These are phyloP conservation scores for Aspergillus kassunensis DNA, from an alignment of 495 filamentous ascomycete species.

Conservation along the genomic window DNA sequence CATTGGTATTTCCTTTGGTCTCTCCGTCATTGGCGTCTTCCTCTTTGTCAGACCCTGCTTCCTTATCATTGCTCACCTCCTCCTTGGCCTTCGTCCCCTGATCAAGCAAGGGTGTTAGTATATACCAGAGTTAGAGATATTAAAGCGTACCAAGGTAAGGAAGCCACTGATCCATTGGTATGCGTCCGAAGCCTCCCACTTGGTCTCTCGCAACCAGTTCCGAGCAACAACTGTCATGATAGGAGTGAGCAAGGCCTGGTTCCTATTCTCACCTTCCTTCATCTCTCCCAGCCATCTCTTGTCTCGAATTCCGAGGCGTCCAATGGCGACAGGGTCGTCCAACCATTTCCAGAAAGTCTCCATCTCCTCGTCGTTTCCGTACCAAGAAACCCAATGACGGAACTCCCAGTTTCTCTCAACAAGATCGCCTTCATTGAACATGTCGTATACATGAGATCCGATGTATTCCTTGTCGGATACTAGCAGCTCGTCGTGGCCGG, in stretches of 20 bases:
- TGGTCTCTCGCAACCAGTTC: slow-evolving; percentile 6
- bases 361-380: neutral
- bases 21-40: no score
- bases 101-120: no score
- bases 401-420: slow-evolving; percentile 23
- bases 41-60: no score
- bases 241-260: slow-evolving; percentile 3
- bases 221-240: slow-evolving; percentile 14
- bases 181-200: neutral
- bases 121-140: no score
- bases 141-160: slow-evolving; percentile 10
- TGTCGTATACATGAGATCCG: slow-evolving; percentile 17
- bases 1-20: no score
- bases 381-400: slow-evolving; percentile 2
- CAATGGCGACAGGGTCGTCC: slow-evolving; percentile 11
- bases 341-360: slow-evolving; percentile 15
- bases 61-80: no score
- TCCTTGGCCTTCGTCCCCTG: no score
- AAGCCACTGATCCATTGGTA: slow-evolving; percentile 10
- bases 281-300: slow-evolving; percentile 10
- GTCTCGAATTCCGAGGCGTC: slow-evolving; percentile 7
- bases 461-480: slow-evolving; percentile 23
- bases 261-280: slow-evolving; percentile 4
- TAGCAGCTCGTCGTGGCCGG: slow-evolving; percentile 17
- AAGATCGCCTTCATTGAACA: slow-evolving; percentile 17